A percentile compares a stretch with the other conserved stretches of the same genome.
Evolutionary conservation across 2,329 filamentous ascomycete genomes (phyloP).

Genomic region (Colletotrichum melonis): DNA sequence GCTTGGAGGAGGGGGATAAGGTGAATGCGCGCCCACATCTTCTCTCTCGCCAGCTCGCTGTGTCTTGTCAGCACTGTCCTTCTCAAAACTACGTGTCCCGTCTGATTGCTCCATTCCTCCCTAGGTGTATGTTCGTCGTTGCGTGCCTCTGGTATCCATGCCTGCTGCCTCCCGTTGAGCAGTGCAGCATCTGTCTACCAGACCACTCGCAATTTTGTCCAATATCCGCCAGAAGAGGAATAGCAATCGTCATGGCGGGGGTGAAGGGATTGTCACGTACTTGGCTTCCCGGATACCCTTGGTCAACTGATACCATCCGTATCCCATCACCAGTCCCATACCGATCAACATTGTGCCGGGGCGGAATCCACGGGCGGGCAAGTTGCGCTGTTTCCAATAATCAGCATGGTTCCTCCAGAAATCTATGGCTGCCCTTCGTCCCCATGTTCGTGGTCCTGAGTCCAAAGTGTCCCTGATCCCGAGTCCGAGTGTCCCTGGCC

Average conservation of each 20-base stretch:
- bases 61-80: not conserved
- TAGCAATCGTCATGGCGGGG: not conserved
- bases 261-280: slow-evolving; percentile 63
- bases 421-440: not conserved
- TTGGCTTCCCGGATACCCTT: slow-evolving; percentile 90
- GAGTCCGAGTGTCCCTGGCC: not conserved
- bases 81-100: not conserved
- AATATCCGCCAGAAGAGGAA: too few relatives aligned
- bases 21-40: slow-evolving; percentile 98
- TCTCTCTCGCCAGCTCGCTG: slow-evolving; percentile 94
- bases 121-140: not conserved
- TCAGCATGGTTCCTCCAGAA: slow-evolving; percentile 34
- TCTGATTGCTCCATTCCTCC: not conserved
- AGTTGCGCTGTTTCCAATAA: slow-evolving; percentile 75
- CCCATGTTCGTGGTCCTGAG: not conserved
- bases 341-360: slow-evolving; percentile 82
- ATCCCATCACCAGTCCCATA: slow-evolving; percentile 83
- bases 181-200: too few relatives aligned
- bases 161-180: too few relatives aligned
- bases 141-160: not conserved
- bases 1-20: slow-evolving; percentile 94
- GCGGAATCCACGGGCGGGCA: slow-evolving; percentile 90
- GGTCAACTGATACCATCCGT: slow-evolving; percentile 89
- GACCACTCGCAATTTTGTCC: not conserved
- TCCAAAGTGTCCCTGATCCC: not conserved